phyloP scores from a whole-genome alignment of 2,329 filamentous ascomycete genomes.

The Penicillium expansum region DNA sequence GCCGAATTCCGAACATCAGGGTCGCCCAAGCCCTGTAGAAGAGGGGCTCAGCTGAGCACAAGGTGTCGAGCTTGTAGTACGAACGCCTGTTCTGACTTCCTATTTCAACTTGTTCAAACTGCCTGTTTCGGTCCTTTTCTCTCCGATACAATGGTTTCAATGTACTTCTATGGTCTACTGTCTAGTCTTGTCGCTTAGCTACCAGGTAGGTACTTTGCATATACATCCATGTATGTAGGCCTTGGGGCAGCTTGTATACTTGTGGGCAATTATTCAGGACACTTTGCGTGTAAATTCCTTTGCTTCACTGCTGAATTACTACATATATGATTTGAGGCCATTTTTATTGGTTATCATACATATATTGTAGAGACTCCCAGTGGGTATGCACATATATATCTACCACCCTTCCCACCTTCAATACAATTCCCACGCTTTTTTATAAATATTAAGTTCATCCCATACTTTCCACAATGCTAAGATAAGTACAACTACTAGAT shows the following conservation, averaged over 20 bases:
- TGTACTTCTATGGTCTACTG: neutral
- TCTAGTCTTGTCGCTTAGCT: neutral
- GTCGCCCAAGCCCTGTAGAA: slow-evolving; percentile 5
- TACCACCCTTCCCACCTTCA: neutral
- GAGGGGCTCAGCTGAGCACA: neutral
- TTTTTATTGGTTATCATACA: neutral
- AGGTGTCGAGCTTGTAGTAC: slow-evolving; percentile 2
- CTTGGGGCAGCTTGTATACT: neutral
- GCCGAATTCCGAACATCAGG: neutral
- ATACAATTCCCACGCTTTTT: neutral
- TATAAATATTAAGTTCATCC: neutral
- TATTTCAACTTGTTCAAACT: neutral
- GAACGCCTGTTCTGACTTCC: neutral
- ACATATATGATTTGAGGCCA: rapidly evolving
- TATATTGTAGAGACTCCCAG: no score
- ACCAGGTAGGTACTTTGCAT: neutral
- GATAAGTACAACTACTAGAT: neutral
- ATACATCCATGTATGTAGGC: neutral
- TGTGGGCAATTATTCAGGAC: neutral
- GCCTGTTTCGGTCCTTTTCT: neutral
- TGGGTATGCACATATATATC: neutral
- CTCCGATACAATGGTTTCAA: neutral
- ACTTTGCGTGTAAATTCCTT: neutral
- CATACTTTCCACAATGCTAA: neutral
- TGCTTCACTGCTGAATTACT: neutral